These are phyloP conservation scores for Leccinum pellstonianum DNA, from an alignment of 768 basidiomycete species.

Conservation along the genomic window DNA sequence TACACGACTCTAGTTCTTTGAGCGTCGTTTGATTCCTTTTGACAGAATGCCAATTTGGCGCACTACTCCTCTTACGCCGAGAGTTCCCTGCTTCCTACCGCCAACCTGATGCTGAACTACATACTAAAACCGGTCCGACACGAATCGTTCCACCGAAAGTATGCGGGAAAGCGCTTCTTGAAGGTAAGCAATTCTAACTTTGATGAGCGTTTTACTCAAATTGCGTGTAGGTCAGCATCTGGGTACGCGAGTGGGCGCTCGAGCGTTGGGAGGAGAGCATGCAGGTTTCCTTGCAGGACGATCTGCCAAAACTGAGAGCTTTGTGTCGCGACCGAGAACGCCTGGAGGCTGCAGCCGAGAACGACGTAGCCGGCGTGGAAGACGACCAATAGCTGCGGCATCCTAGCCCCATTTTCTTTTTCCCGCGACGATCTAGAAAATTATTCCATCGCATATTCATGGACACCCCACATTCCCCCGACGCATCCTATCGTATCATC, in stretches of 20 bases:
- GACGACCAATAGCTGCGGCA: slow-evolving; percentile 13
- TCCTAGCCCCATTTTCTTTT: neutral
- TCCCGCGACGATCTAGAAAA: slow-evolving; percentile 21
- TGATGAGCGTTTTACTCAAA: neutral
- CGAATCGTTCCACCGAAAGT: slow-evolving; percentile 85
- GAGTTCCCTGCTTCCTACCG: slow-evolving; percentile 73
- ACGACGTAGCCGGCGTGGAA: neutral
- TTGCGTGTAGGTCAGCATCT: slow-evolving; percentile 65
- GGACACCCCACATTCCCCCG: slow-evolving; percentile 28
- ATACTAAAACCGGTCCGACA: slow-evolving; percentile 70
- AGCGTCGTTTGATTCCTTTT: slow-evolving; percentile 13
- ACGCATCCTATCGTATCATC: slow-evolving; percentile 25
- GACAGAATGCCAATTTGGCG: slow-evolving; percentile 75
- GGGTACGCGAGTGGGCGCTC: slow-evolving; percentile 83
- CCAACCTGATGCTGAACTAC: slow-evolving; percentile 87
- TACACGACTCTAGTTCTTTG: slow-evolving; percentile 4
- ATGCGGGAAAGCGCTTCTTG: slow-evolving; percentile 77
- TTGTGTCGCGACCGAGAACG: slow-evolving; percentile 22
- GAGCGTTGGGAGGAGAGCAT: slow-evolving; percentile 67
- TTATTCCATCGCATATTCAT: slow-evolving; percentile 24
- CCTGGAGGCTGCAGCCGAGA: slow-evolving; percentile 15
- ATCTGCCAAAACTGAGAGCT: slow-evolving; percentile 43
- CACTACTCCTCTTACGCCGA: slow-evolving; percentile 89
- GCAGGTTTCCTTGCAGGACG: slow-evolving; percentile 55
- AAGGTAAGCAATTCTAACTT: slow-evolving; percentile 50